phyloP scores from a whole-genome alignment of 306 rosid species.

The Trifolium fragiferum region DNA sequence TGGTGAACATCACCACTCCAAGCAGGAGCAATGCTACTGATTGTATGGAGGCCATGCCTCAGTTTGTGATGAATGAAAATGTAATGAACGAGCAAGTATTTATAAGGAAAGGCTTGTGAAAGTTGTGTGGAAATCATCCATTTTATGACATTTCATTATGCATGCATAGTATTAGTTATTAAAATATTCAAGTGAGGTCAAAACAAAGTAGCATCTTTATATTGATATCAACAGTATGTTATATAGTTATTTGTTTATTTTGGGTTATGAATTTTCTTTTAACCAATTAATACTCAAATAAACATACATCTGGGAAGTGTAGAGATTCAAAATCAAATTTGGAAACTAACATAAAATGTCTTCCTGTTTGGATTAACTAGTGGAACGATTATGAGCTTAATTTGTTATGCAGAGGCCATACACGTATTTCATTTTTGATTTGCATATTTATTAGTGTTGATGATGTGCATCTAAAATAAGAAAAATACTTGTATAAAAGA shows the following conservation, averaged over 20 bases:
- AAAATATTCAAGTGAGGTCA: slow-evolving; percentile 1
- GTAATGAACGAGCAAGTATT: slow-evolving; percentile 1
- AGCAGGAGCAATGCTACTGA: slow-evolving; percentile 36
- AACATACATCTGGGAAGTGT: too few species aligned
- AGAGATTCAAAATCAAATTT: too few species aligned
- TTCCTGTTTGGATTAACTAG: too few species aligned
- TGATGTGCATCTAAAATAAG: too few species aligned
- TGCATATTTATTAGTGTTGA: too few species aligned
- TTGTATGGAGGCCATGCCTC: slow-evolving; percentile 32
- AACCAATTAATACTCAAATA: too few species aligned
- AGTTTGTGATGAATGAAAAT: slow-evolving; percentile 22
- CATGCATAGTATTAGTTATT: background rate
- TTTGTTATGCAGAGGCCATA: too few species aligned
- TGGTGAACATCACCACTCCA: slow-evolving; percentile 36
- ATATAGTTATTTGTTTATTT: background rate
- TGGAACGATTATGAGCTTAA: too few species aligned
- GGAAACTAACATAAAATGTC: too few species aligned
- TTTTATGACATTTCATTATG: slow-evolving; percentile 2
- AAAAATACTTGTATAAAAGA: too few species aligned
- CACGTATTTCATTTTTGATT: too few species aligned
- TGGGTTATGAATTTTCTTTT: background rate
- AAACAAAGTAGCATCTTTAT: background rate
- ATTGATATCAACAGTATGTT: background rate
- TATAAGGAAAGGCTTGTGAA: slow-evolving; percentile 29
- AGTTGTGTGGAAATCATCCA: background rate